These are phyloP conservation scores for Aspergillus campestris DNA, from an alignment of 495 filamentous ascomycete species.

Conservation along the genomic window DNA sequence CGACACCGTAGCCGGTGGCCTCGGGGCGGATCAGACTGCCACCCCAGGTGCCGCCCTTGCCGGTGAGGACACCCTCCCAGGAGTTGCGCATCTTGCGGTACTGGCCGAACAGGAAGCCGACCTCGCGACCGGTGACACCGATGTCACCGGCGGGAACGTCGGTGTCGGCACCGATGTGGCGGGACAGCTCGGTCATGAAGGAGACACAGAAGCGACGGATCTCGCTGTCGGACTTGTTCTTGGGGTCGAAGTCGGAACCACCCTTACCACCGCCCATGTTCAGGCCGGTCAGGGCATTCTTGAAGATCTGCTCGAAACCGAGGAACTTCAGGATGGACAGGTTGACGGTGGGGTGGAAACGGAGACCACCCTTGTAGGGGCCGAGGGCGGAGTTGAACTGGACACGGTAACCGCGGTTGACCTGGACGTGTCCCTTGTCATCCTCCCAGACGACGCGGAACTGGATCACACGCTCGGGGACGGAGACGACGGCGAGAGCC, in stretches of 20 bases:
- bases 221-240: conserved; percentile 95
- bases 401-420: conserved; percentile 95
- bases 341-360: conserved; percentile 96
- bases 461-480: conserved; percentile 94
- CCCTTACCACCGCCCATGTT: conserved; percentile 98
- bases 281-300: conserved; percentile 96
- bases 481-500: conserved; percentile 76
- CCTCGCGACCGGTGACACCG: conserved; percentile 80
- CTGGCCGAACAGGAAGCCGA: conserved; percentile 91
- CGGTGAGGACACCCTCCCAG: conserved; percentile 94
- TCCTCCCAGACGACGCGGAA: conserved; percentile 97
- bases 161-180: conserved; percentile 93
- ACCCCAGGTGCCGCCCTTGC: conserved; percentile 90
- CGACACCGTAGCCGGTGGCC: conserved; percentile 92
- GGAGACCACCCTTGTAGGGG: conserved; percentile 95
- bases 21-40: conserved; percentile 92
- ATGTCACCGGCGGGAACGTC: conserved; percentile 96
- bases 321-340: conserved; percentile 97
- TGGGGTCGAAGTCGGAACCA: conserved; percentile 98
- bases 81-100: conserved; percentile 83
- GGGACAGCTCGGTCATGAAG: conserved; percentile 92
- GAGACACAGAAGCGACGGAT: conserved; percentile 95
- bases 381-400: conserved; percentile 99
- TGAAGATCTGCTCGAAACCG: conserved; percentile 99
- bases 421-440: conserved; percentile 75